phyloP scores from a whole-genome alignment of 2,329 filamentous ascomycete genomes.

The Fusarium sp. region DNA sequence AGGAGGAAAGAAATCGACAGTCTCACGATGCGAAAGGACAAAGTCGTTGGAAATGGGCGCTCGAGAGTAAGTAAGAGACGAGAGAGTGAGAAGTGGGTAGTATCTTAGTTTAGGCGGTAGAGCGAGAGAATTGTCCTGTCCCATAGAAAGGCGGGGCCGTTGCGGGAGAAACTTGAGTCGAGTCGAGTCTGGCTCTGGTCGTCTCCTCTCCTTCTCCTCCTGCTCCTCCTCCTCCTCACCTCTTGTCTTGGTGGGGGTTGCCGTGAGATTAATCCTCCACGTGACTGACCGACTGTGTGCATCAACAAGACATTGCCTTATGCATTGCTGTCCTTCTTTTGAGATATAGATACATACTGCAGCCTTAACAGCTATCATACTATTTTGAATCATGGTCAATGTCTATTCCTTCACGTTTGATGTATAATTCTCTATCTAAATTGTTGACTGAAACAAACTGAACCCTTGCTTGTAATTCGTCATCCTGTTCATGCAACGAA shows the following conservation, averaged over 20 bases:
- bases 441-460: background rate
- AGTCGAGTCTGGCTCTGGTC: constrained; percentile 5
- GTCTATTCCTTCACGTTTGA: background rate
- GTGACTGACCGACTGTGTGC: constrained; percentile 46
- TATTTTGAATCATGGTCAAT: background rate
- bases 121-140: constrained; percentile 29
- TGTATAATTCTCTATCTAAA: background rate
- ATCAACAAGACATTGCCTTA: constrained; percentile 17
- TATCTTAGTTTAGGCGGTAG: constrained; percentile 42
- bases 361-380: background rate
- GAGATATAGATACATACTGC: background rate
- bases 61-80: constrained; percentile 28
- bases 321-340: background rate
- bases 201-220: constrained; percentile 37
- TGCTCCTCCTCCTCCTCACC: constrained; percentile 21
- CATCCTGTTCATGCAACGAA: constrained; percentile 23
- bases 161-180: constrained; percentile 48
- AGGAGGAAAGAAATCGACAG: constrained; percentile 25
- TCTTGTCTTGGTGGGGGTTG: constrained; percentile 49
- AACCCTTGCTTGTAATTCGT: constrained; percentile 11
- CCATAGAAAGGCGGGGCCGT: constrained; percentile 46
- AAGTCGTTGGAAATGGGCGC: constrained; percentile 38
- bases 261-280: constrained; percentile 48
- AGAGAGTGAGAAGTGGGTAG: constrained; percentile 33
- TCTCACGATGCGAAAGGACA: constrained; percentile 43